A percentile compares a stretch with the other conserved stretches of the same genome.
phyloP scores from a whole-genome alignment of 371 early-diverging fungal genomes.

The Zychaea mexicana region DNA sequence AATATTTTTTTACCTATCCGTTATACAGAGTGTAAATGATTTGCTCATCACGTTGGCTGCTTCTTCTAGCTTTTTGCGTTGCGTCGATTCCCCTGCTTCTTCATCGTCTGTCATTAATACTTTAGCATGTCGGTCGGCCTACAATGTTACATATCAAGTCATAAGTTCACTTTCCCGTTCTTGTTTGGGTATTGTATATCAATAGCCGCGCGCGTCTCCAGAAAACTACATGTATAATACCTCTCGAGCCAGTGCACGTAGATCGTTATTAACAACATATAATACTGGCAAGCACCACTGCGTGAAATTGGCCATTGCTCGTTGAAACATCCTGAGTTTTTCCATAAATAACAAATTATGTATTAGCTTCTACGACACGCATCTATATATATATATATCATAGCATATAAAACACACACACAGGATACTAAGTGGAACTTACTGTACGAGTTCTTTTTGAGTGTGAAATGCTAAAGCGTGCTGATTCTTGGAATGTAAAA shows the following conservation, averaged over 20 bases:
- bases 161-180: no score
- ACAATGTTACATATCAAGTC: neutral
- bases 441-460: conserved; percentile 58
- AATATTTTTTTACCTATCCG: conserved; percentile 74
- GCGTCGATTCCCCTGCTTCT: conserved; percentile 18
- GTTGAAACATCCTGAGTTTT: conserved; percentile 41
- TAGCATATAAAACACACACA: neutral
- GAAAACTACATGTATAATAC: conserved; percentile 16
- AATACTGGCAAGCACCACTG: conserved; percentile 58
- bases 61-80: conserved; percentile 72
- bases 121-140: conserved; percentile 56
- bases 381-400: neutral
- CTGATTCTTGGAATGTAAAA: conserved; percentile 31
- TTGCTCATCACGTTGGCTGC: conserved; percentile 86
- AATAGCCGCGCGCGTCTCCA: neutral
- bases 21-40: conserved; percentile 83
- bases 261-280: conserved; percentile 59
- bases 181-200: no score
- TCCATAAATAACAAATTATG: neutral
- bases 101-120: neutral
- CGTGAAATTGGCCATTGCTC: conserved; percentile 38
- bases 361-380: neutral
- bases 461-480: conserved; percentile 53
- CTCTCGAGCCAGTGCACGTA: conserved; percentile 45
- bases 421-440: conserved; percentile 20